phyloP scores from a whole-genome alignment of 768 basidiomycete genomes.

The Suillus americanus region DNA sequence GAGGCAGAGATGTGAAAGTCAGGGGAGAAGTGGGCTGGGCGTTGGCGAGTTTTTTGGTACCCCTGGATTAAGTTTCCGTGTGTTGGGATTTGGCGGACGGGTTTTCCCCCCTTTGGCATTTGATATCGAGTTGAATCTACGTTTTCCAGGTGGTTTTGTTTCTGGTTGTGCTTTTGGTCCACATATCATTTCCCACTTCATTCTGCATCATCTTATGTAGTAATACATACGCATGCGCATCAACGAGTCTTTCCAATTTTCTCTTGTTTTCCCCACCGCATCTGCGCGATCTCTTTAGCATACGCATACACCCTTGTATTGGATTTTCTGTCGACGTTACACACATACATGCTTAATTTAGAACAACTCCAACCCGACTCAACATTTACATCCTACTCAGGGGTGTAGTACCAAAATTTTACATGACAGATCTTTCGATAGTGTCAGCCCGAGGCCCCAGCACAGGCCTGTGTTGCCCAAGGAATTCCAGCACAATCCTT shows the following conservation, averaged over 20 bases:
- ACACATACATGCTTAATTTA: neutral
- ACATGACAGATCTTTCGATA: too few species aligned
- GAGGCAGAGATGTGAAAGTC: slow-evolving; percentile 11
- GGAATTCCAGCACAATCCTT: too few species aligned
- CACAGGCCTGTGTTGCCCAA: neutral
- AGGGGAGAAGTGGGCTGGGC: slow-evolving; percentile 70
- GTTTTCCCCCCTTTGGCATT: neutral
- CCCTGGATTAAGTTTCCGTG: slow-evolving; percentile 37
- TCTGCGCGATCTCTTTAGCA: neutral
- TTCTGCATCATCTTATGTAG: neutral
- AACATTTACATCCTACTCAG: neutral
- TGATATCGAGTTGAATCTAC: neutral
- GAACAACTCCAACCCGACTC: neutral
- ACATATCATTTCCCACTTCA: neutral
- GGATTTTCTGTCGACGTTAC: neutral
- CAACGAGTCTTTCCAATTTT: neutral
- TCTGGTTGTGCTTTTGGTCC: neutral
- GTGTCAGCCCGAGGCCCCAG: too few species aligned
- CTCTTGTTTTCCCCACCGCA: neutral
- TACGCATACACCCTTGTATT: neutral
- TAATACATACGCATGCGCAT: slow-evolving; percentile 1
- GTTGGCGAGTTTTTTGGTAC: slow-evolving; percentile 77
- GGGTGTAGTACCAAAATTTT: too few species aligned
- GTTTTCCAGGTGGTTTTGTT: neutral
- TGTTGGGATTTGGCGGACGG: neutral